phyloP scores from a whole-genome alignment of 768 basidiomycete species.

The Suillus paluster region DNA sequence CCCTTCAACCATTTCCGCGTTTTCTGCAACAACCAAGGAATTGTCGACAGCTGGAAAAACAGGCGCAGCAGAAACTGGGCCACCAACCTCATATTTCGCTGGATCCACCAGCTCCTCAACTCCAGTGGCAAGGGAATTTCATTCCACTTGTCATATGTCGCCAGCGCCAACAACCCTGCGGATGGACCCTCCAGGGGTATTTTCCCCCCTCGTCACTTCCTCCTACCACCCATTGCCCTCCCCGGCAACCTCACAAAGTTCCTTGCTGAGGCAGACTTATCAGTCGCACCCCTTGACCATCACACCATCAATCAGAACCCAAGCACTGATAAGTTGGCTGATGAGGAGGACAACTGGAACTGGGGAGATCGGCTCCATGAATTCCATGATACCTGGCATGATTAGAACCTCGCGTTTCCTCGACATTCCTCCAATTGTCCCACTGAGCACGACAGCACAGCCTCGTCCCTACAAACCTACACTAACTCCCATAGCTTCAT shows the following conservation, averaged over 20 bases:
- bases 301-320: neutral
- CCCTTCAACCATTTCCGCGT: too few species aligned
- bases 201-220: slow-evolving; percentile 7
- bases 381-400: neutral
- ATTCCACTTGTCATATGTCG: neutral
- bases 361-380: neutral
- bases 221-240: slow-evolving; percentile 37
- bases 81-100: slow-evolving; percentile 38
- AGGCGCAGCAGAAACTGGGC: too few species aligned
- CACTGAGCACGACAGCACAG: neutral
- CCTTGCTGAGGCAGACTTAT: slow-evolving; percentile 5
- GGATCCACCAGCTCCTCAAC: slow-evolving; percentile 12
- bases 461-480: slow-evolving; percentile 12
- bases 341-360: neutral
- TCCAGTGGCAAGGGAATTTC: slow-evolving; percentile 4
- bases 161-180: neutral
- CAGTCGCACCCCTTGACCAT: accelerated
- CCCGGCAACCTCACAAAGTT: slow-evolving; percentile 23
- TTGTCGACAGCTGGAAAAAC: too few species aligned
- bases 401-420: neutral
- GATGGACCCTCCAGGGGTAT: neutral
- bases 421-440: neutral
- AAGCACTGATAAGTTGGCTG: neutral
- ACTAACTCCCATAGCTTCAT: slow-evolving; percentile 20
- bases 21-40: too few species aligned